phyloP scores from a whole-genome alignment of 2,329 filamentous ascomycete genomes.

The Cryoendolithus antarcticus region DNA sequence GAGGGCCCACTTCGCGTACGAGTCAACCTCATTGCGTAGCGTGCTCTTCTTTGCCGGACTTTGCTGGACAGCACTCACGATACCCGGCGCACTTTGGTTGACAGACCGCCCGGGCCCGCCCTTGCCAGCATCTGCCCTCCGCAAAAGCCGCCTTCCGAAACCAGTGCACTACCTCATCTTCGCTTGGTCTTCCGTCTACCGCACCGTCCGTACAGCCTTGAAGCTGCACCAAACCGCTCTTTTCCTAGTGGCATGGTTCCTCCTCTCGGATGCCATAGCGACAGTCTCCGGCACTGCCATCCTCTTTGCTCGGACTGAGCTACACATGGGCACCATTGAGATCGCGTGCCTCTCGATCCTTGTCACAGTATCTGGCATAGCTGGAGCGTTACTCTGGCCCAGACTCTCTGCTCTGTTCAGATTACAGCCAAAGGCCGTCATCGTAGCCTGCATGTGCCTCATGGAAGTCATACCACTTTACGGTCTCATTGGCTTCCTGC shows the following conservation, averaged over 20 bases:
- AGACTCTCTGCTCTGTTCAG: slow-evolving; percentile 55
- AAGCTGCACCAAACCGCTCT: slow-evolving; percentile 58
- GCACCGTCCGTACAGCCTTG: slow-evolving; percentile 59
- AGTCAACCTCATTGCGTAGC: slow-evolving; percentile 60
- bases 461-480: slow-evolving; percentile 88
- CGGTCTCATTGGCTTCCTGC: slow-evolving; percentile 71
- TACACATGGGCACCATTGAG: slow-evolving; percentile 76
- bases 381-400: slow-evolving; percentile 80
- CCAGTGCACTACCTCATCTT: slow-evolving; percentile 57
- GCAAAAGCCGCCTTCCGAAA: slow-evolving; percentile 8
- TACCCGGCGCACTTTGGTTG: slow-evolving; percentile 74
- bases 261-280: slow-evolving; percentile 82
- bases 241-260: slow-evolving; percentile 77
- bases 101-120: slow-evolving; percentile 78
- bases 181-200: slow-evolving; percentile 71
- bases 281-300: slow-evolving; percentile 91
- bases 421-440: slow-evolving; percentile 66
- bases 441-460: slow-evolving; percentile 68
- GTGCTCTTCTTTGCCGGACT: slow-evolving; percentile 70
- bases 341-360: slow-evolving; percentile 83
- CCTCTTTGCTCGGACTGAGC: slow-evolving; percentile 79
- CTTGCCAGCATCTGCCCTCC: slow-evolving; percentile 33
- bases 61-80: slow-evolving; percentile 82
- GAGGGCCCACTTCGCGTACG: slow-evolving; percentile 54
- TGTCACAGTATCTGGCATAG: slow-evolving; percentile 69